phyloP scores from a whole-genome alignment of 345 rosid genomes.

The Linum lewisii region DNA sequence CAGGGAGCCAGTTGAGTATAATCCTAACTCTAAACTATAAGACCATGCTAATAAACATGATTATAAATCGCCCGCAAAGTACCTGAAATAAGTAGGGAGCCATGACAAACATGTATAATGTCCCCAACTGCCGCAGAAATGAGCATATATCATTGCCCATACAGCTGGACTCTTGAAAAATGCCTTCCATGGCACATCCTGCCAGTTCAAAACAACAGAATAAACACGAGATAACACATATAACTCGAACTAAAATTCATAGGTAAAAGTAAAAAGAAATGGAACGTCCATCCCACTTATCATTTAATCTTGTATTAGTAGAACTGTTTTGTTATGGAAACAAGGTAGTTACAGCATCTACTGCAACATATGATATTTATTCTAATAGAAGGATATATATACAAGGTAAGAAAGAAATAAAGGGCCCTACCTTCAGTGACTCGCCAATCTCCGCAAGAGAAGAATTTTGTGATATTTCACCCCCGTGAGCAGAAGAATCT shows the following conservation, averaged over 20 bases:
- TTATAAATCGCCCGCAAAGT: constrained; percentile 9
- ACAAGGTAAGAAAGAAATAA: neutral
- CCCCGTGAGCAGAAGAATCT: constrained; percentile 37
- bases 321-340: neutral
- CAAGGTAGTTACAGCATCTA: neutral
- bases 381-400: neutral
- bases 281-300: neutral
- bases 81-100: constrained; percentile 96
- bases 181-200: constrained; percentile 89
- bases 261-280: neutral
- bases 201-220: constrained; percentile 18
- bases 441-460: constrained; percentile 42
- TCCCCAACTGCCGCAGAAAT: constrained; percentile 99
- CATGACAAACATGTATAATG: constrained; percentile 87
- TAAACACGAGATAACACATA: constrained; percentile 10
- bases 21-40: neutral
- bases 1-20: too few species aligned
- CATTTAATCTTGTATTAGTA: neutral
- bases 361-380: neutral
- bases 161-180: constrained; percentile 63
- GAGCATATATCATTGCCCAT: constrained; percentile 94
- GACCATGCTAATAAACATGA: neutral
- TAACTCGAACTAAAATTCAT: neutral
- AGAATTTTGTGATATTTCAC: constrained; percentile 26
- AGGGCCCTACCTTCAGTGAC: constrained; percentile 45